phyloP scores from a whole-genome alignment of 2,329 filamentous ascomycete genomes.

The Nemania abortiva region DNA sequence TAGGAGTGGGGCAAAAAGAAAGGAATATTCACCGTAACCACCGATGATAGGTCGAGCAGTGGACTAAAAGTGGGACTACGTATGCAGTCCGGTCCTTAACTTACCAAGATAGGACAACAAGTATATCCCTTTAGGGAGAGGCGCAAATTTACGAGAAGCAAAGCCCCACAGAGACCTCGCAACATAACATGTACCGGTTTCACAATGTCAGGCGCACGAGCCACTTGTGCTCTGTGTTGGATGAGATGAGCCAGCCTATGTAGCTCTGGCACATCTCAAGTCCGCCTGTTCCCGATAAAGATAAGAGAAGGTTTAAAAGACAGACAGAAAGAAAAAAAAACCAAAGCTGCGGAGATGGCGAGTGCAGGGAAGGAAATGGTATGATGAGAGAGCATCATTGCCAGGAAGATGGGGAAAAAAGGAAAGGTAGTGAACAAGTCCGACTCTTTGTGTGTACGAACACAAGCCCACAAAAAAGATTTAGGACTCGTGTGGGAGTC shows the following conservation, averaged over 20 bases:
- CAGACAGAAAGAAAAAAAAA: not conserved
- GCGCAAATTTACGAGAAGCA: slow-evolving; percentile 21
- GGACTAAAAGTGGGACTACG: not conserved
- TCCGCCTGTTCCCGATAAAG: slow-evolving; percentile 18
- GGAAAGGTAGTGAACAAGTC: not conserved
- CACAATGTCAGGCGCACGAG: slow-evolving; percentile 20
- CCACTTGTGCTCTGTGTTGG: slow-evolving; percentile 33
- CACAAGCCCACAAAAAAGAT: slow-evolving; percentile 1
- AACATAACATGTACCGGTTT: slow-evolving; percentile 10
- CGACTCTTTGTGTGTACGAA: slow-evolving; percentile 16
- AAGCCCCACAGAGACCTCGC: slow-evolving; percentile 19
- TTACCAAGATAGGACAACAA: slow-evolving; percentile 18
- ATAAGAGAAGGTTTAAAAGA: not conserved
- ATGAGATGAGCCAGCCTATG: slow-evolving; percentile 20
- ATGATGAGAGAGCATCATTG: slow-evolving; percentile 24
- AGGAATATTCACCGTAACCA: slow-evolving; percentile 1
- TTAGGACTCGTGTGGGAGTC: slow-evolving; percentile 2
- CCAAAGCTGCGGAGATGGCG: not conserved
- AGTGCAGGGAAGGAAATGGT: slow-evolving; percentile 2
- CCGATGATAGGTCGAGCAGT: slow-evolving; percentile 12
- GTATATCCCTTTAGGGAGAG: slow-evolving; percentile 11
- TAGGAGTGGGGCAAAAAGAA: not conserved
- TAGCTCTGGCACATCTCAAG: slow-evolving; percentile 7
- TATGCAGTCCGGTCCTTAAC: not conserved
- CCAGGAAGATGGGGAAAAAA: not conserved